These are phyloP conservation scores for Pneumocystis wakefieldiae DNA, from an alignment of 1,139 yeast genomes.

Conservation along the genomic window DNA sequence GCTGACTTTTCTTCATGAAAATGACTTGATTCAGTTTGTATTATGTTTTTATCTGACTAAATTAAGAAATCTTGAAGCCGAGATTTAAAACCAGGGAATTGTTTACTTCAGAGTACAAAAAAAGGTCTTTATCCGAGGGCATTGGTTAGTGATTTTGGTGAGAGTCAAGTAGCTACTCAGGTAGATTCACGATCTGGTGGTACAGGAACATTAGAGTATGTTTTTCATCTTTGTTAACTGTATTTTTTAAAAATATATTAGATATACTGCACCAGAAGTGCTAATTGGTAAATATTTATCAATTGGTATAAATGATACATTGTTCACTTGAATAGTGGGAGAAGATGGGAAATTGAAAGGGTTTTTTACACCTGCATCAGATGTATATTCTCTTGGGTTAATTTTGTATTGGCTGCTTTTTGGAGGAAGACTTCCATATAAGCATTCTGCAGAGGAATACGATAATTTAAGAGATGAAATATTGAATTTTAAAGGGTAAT, in stretches of 20 bases:
- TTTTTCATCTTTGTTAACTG: conserved; percentile 66
- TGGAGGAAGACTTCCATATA: conserved; percentile 36
- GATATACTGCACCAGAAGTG: conserved; percentile 11
- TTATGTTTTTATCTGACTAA: neutral
- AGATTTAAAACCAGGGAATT: conserved; percentile 78
- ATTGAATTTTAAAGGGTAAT: conserved; percentile 23
- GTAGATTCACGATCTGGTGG: conserved; percentile 48
- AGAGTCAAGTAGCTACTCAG: conserved; percentile 59
- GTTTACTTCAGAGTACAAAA: conserved; percentile 30
- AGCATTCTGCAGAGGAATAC: conserved; percentile 22
- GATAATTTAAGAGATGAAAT: conserved; percentile 32
- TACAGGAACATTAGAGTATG: conserved; percentile 75
- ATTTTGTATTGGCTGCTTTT: conserved; percentile 59
- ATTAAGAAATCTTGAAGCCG: conserved; percentile 23
- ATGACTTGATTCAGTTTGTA: conserved; percentile 49
- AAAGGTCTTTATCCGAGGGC: conserved; percentile 41
- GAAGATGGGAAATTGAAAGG: conserved; percentile 46
- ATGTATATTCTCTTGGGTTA: conserved; percentile 70
- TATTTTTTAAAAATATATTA: conserved; percentile 4
- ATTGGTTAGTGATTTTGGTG: conserved; percentile 80
- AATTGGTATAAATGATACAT: conserved; percentile 2
- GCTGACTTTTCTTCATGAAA: conserved; percentile 51
- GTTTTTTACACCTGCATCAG: conserved; percentile 30
- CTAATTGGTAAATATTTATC: conserved; percentile 4
- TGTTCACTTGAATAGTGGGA: conserved; percentile 16